A percentile compares a stretch with the other conserved stretches of the same genome.
Conservation (phyloP, 768 basidiomycete genomes). For the Butyriboletus loyo region DNA sequence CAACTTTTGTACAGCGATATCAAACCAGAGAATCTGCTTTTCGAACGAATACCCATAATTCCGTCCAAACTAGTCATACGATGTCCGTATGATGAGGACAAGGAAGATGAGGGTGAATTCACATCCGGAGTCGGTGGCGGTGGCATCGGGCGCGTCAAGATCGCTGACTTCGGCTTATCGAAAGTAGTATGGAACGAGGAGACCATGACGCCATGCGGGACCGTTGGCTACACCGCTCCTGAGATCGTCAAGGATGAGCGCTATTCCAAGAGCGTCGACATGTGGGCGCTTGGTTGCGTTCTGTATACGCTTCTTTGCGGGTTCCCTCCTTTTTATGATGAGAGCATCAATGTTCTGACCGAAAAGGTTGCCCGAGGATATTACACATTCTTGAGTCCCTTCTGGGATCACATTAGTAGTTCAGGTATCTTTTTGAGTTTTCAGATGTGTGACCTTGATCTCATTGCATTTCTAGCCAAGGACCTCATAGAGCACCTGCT, state of each 20-base stretch:
- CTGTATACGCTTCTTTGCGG: slow-evolving; percentile 97
- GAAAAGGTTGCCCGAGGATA: slow-evolving; percentile 97
- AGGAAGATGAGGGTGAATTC: slow-evolving; percentile 98
- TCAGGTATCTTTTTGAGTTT: slow-evolving; percentile 49
- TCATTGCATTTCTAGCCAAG: slow-evolving; percentile 58
- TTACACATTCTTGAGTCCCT: slow-evolving; percentile 97
- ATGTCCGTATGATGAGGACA: slow-evolving; percentile 95
- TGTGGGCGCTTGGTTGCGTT: slow-evolving; percentile 99
- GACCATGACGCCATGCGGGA: slow-evolving; percentile 99
- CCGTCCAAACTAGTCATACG: slow-evolving; percentile 73
- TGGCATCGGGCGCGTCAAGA: slow-evolving; percentile 96
- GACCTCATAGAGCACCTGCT: slow-evolving; percentile 93
- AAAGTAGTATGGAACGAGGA: slow-evolving; percentile 99
- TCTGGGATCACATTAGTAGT: slow-evolving; percentile 96
- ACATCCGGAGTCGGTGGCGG: slow-evolving; percentile 90
- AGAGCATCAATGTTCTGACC: slow-evolving; percentile 95
- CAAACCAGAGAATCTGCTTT: slow-evolving; percentile 96
- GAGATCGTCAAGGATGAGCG: slow-evolving; percentile 99
- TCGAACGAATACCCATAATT: slow-evolving; percentile 87
- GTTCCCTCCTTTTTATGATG: slow-evolving; percentile 98
- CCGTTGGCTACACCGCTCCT: slow-evolving; percentile 98
- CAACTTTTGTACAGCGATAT: slow-evolving; percentile 59
- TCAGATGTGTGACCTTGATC: not conserved
- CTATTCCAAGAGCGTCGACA: slow-evolving; percentile 95
- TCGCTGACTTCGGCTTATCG: slow-evolving; percentile 95